phyloP scores from a whole-genome alignment of 148 eudicot genomes.

The Diospyros lotus region DNA sequence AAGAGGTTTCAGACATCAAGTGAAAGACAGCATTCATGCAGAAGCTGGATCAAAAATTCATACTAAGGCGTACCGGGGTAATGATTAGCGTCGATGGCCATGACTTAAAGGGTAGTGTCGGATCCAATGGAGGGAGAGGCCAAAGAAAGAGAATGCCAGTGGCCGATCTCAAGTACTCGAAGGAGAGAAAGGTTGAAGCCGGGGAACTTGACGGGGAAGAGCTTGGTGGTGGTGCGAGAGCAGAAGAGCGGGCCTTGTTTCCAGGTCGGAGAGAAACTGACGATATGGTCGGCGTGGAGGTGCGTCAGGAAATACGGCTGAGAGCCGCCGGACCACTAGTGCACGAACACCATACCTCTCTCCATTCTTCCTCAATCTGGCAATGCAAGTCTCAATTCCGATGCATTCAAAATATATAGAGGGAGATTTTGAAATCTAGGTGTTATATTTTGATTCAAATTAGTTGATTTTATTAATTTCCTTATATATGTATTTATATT shows the following conservation, averaged over 20 bases:
- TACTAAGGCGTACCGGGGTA: slow-evolving; percentile 56
- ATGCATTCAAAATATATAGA: too few relatives aligned
- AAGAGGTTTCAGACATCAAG: too few relatives aligned
- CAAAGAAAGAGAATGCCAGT: slow-evolving; percentile 48
- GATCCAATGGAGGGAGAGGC: slow-evolving; percentile 43
- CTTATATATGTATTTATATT: too few relatives aligned
- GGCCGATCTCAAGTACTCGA: slow-evolving; percentile 42
- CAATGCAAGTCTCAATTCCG: not conserved
- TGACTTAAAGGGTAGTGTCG: slow-evolving; percentile 20
- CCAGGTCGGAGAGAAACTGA: slow-evolving; percentile 64
- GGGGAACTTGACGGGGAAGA: slow-evolving; percentile 68
- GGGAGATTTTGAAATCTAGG: too few relatives aligned
- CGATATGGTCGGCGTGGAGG: slow-evolving; percentile 74
- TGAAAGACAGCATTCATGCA: too few relatives aligned
- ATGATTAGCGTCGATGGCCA: slow-evolving; percentile 66
- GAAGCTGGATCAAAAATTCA: not conserved
- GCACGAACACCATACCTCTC: slow-evolving; percentile 73
- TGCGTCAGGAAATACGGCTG: slow-evolving; percentile 75
- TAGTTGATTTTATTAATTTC: too few relatives aligned
- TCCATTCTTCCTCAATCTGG: slow-evolving; percentile 40
- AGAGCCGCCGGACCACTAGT: slow-evolving; percentile 57
- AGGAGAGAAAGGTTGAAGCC: slow-evolving; percentile 51
- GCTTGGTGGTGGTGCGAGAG: slow-evolving; percentile 62
- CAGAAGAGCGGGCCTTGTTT: slow-evolving; percentile 59
- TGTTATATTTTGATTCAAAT: too few relatives aligned